These are phyloP conservation scores for Trypanosoma avium DNA, from an alignment of 208 protist species.

Conservation along the genomic window DNA sequence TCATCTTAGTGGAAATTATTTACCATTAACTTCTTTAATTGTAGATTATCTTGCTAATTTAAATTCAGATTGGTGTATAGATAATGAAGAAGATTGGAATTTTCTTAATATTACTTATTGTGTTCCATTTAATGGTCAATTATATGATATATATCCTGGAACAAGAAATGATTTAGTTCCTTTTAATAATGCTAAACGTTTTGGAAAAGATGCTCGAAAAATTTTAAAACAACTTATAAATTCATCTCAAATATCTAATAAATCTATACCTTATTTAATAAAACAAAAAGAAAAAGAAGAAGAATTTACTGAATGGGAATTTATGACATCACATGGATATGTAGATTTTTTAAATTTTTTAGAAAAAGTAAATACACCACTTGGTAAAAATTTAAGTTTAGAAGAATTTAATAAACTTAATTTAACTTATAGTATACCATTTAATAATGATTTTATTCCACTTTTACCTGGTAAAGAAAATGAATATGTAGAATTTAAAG, in stretches of 20 bases:
- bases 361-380: neutral
- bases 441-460: conserved; percentile 12
- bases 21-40: conserved; percentile 41
- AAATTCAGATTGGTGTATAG: conserved; percentile 45
- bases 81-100: conserved; percentile 38
- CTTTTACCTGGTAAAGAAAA: conserved; percentile 10
- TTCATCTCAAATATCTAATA: neutral
- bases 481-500: conserved; percentile 16
- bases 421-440: conserved; percentile 20
- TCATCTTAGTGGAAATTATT: conserved; percentile 42
- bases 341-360: conserved; percentile 13
- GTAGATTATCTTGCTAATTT: conserved; percentile 37
- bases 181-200: conserved; percentile 28
- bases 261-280: neutral
- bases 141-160: conserved; percentile 31
- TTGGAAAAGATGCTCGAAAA: conserved; percentile 7
- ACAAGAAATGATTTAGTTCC: conserved; percentile 26
- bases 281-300: neutral
- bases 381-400: conserved; percentile 5
- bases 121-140: conserved; percentile 43
- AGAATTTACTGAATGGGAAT: neutral
- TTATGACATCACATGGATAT: conserved; percentile 23
- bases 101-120: conserved; percentile 46
- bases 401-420: conserved; percentile 22
- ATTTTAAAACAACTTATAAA: conserved; percentile 8